Percentiles rank a stretch among this genome's conserved stretches.
These are phyloP conservation scores for Pharus latifolius DNA, from an alignment of 176 grass and related monocot species.

Conservation along the genomic window DNA sequence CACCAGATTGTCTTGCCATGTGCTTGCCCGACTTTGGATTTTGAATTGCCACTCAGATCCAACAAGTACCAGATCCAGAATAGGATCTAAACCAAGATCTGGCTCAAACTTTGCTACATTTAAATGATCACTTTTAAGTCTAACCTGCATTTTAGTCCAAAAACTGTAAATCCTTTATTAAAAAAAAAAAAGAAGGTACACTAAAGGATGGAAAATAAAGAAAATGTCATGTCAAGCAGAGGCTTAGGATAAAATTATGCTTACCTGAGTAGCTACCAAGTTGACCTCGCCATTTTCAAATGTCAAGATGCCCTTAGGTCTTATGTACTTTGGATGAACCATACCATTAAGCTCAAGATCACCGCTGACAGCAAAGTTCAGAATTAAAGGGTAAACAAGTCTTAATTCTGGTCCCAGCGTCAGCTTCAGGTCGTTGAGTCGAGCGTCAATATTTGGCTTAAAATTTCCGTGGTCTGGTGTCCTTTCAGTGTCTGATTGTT, in stretches of 20 bases:
- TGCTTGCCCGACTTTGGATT: conserved; percentile 92
- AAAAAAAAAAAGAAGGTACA: not conserved
- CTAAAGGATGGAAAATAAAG: not conserved
- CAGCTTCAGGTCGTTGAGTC: conserved; percentile 77
- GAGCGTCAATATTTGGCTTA: conserved; percentile 58
- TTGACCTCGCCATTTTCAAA: conserved; percentile 99
- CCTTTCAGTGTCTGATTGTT: conserved; percentile 61
- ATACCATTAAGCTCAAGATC: conserved; percentile 88
- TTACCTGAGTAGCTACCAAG: conserved; percentile 93
- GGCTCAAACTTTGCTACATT: conserved; percentile 95
- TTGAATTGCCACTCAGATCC: conserved; percentile 98
- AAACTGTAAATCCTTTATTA: conserved; percentile 9
- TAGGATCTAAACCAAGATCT: conserved; percentile 97
- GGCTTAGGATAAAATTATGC: not conserved
- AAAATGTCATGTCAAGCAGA: not conserved
- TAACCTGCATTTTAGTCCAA: conserved; percentile 48
- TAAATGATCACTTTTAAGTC: conserved; percentile 92
- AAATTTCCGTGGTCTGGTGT: conserved; percentile 55
- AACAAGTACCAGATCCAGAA: conserved; percentile 82
- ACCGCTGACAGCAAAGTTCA: conserved; percentile 91
- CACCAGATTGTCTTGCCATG: conserved; percentile 92
- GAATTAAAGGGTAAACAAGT: conserved; percentile 93
- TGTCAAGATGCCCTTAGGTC: conserved; percentile 81
- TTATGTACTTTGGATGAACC: conserved; percentile 87
- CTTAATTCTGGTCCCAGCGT: conserved; percentile 90